Evolutionary conservation across 2,329 filamentous ascomycete genomes (phyloP).

Genomic region (Colletotrichum euphorbiae): DNA sequence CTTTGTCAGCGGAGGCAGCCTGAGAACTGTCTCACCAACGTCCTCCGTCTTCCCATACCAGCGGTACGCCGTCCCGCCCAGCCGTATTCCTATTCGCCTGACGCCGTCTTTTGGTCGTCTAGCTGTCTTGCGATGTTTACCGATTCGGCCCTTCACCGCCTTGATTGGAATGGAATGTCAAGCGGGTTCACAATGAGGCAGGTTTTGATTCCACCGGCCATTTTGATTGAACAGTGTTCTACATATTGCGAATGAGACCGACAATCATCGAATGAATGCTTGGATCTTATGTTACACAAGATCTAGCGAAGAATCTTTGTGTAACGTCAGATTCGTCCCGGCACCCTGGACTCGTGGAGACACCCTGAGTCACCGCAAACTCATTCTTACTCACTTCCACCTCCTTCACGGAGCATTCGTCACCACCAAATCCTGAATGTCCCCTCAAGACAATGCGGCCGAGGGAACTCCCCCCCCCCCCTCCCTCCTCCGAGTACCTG

Average conservation of each 20-base stretch:
- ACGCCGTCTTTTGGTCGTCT: neutral
- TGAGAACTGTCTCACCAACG: conserved; percentile 15
- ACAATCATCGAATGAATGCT: neutral
- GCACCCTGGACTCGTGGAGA: neutral
- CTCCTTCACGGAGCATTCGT: neutral
- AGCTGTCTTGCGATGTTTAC: neutral
- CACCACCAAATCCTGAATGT: neutral
- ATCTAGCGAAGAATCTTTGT: neutral
- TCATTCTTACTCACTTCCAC: neutral
- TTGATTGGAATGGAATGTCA: neutral
- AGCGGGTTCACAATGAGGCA: neutral
- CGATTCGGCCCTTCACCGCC: conserved; percentile 2
- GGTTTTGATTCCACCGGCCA: neutral
- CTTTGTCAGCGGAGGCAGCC: conserved; percentile 23
- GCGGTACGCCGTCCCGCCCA: conserved; percentile 36
- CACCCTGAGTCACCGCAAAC: too few relatives aligned
- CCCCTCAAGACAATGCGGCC: conserved; percentile 7
- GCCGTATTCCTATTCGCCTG: conserved; percentile 20
- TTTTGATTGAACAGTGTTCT: neutral
- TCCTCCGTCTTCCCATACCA: conserved; percentile 6
- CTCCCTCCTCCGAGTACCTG: conserved; percentile 25
- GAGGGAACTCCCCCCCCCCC: neutral
- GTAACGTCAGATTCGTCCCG: conserved; percentile 6
- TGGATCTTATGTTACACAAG: conserved; percentile 19
- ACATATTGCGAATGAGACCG: neutral